Percentiles rank a stretch among this genome's conserved stretches.
Evolutionary conservation across 768 basidiomycete species (phyloP).

Genomic region (Lactarius sanguifluus): DNA sequence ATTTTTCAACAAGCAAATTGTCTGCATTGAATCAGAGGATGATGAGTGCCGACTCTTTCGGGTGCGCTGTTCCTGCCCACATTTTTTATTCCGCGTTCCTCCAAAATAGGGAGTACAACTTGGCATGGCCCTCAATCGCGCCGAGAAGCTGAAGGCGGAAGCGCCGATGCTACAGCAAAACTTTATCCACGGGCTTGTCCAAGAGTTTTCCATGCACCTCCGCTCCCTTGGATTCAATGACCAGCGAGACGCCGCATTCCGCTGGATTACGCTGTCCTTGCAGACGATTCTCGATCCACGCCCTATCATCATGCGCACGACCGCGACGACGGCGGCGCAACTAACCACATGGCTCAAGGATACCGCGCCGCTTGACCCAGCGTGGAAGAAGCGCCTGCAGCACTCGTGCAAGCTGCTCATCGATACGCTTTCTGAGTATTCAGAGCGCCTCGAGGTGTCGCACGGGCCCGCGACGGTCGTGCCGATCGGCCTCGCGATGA

Average conservation of each 20-base stretch:
- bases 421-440: conserved; percentile 8
- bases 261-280: conserved; percentile 54
- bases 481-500: conserved; percentile 27
- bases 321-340: conserved; percentile 36
- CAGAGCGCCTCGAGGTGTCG: conserved; percentile 6
- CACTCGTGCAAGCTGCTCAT: conserved; percentile 20
- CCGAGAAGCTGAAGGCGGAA: conserved; percentile 35
- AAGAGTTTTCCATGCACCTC: conserved; percentile 21
- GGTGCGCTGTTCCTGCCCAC: conserved; percentile 26
- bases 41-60: conserved; percentile 38
- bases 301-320: conserved; percentile 33
- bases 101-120: conserved; percentile 33
- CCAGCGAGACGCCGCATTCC: conserved; percentile 54
- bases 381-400: conserved; percentile 20
- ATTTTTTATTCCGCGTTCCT: neutral
- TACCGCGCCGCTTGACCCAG: neutral
- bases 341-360: conserved; percentile 52
- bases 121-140: conserved; percentile 33
- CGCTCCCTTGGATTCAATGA: conserved; percentile 50
- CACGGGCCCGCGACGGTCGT: conserved; percentile 23
- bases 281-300: conserved; percentile 47
- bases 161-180: conserved; percentile 28
- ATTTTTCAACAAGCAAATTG: conserved; percentile 48
- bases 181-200: conserved; percentile 27
- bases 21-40: conserved; percentile 39